Conservation (phyloP, 2,329 filamentous ascomycete species). For the Hymenoscyphus infarciens region DNA sequence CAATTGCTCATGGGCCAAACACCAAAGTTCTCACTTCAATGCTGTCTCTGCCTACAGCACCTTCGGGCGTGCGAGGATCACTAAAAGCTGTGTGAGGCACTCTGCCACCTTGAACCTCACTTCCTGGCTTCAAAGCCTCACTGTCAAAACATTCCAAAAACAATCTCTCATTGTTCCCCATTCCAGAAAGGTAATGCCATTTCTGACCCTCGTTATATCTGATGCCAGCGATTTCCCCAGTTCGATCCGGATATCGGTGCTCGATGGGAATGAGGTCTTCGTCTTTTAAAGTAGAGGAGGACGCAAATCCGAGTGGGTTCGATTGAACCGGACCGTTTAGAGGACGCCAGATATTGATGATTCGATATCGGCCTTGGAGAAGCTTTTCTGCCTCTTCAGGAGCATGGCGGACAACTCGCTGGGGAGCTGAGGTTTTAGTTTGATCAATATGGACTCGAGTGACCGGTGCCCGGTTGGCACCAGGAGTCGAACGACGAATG, state of each 20-base stretch:
- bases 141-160: conserved; percentile 37
- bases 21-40: conserved; percentile 87
- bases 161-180: conserved; percentile 35
- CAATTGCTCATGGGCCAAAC: conserved; percentile 52
- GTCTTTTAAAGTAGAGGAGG: conserved; percentile 28
- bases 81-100: conserved; percentile 72
- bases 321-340: conserved; percentile 34
- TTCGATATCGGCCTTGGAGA: conserved; percentile 67
- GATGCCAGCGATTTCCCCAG: conserved; percentile 34
- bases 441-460: conserved; percentile 79
- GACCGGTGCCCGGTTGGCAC: conserved; percentile 65
- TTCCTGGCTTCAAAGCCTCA: conserved; percentile 44
- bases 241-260: conserved; percentile 34
- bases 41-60: conserved; percentile 73
- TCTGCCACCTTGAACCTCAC: conserved; percentile 49
- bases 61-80: conserved; percentile 67
- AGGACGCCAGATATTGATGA: conserved; percentile 77
- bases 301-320: conserved; percentile 33
- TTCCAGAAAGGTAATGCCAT: conserved; percentile 36
- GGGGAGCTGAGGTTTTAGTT: conserved; percentile 60
- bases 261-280: conserved; percentile 35
- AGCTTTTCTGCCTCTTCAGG: conserved; percentile 62
- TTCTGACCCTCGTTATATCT: conserved; percentile 32
- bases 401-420: conserved; percentile 67
- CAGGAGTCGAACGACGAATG: conserved; percentile 62